Percentiles rank a stretch among this genome's conserved stretches.
phyloP scores from a whole-genome alignment of 768 basidiomycete species.

The Suillus americanus region DNA sequence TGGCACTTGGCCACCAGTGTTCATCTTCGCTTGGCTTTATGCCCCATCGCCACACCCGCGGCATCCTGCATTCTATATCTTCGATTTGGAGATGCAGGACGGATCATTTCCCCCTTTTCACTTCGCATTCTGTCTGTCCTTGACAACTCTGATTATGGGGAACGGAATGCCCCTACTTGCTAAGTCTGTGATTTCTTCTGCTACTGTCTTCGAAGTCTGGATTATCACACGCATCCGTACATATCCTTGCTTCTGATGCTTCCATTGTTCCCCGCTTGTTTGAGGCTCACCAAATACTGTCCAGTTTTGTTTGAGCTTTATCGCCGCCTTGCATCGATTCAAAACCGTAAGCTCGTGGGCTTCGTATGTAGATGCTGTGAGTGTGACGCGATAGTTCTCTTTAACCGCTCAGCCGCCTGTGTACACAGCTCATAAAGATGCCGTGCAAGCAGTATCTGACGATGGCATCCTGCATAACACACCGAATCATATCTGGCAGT shows the following conservation, averaged over 20 bases:
- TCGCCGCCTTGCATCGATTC: not conserved
- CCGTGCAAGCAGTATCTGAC: not conserved
- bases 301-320: not conserved
- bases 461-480: not conserved
- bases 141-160: not conserved
- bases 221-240: not conserved
- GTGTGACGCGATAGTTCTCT: not conserved
- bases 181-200: not conserved
- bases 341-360: not conserved
- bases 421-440: not conserved
- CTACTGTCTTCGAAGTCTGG: not conserved
- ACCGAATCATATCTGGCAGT: not conserved
- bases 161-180: not conserved
- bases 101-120: not conserved
- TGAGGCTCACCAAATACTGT: not conserved
- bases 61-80: conserved; percentile 21
- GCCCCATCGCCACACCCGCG: conserved; percentile 11
- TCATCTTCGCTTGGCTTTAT: not conserved
- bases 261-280: not conserved
- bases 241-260: not conserved
- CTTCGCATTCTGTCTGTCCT: not conserved
- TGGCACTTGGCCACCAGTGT: not conserved
- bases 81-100: conserved; percentile 4
- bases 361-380: not conserved
- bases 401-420: not conserved